phyloP scores from a whole-genome alignment of 768 basidiomycete genomes.

The Hortiboletus flavorubellus region DNA sequence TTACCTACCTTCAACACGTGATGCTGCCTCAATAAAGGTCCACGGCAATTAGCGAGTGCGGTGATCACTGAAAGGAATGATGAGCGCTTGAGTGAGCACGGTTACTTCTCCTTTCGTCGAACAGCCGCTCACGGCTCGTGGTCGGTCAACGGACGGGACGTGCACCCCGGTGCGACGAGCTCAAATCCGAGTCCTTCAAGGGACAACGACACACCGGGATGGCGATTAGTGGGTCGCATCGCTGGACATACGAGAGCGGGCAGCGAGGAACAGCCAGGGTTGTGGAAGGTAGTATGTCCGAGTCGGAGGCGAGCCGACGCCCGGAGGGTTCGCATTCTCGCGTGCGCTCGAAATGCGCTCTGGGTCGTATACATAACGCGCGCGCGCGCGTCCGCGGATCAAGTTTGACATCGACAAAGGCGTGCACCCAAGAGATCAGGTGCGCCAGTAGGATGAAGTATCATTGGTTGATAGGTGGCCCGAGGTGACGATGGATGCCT shows the following conservation, averaged over 20 bases:
- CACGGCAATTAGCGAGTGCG: no score
- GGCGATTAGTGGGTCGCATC: no score
- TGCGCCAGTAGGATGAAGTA: background rate
- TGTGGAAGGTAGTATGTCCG: conserved; percentile 1
- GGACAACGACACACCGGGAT: background rate
- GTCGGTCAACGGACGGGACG: background rate
- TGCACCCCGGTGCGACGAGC: background rate
- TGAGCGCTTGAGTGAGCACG: no score
- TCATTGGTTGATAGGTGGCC: no score
- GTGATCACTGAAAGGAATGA: no score
- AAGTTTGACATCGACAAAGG: conserved; percentile 1
- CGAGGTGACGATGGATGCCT: background rate
- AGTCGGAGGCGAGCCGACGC: background rate
- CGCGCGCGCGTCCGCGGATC: background rate
- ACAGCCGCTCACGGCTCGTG: background rate
- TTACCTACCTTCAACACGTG: no score
- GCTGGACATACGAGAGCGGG: no score
- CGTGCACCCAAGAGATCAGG: background rate
- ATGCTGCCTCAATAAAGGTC: no score
- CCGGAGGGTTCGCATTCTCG: background rate
- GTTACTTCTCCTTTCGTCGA: background rate
- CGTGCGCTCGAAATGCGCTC: background rate
- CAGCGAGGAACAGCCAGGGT: conserved; percentile 8
- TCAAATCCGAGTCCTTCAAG: background rate
- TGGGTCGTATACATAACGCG: no score